Conservation (phyloP, 2,329 filamentous ascomycete species). For the Zymoseptoria tritici region DNA sequence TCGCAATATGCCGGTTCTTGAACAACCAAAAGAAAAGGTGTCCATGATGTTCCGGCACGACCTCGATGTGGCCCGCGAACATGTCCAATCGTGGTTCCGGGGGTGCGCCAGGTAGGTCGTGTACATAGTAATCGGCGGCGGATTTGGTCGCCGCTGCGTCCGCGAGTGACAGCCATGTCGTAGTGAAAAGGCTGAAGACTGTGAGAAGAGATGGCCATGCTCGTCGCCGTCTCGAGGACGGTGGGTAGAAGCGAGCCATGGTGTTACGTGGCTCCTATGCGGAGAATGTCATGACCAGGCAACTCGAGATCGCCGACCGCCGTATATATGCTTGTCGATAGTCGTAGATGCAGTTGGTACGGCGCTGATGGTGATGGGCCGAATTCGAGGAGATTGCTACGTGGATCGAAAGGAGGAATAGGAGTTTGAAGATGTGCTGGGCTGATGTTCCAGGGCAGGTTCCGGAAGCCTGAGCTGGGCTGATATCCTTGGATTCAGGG, state of each 20-base stretch:
- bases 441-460: background rate
- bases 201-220: constrained; percentile 3
- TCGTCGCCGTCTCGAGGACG: constrained; percentile 1
- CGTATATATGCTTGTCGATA: background rate
- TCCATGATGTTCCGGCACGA: constrained; percentile 75
- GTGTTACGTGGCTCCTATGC: background rate
- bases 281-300: background rate
- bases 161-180: constrained; percentile 13
- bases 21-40: constrained; percentile 99
- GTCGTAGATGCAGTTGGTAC: background rate
- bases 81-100: constrained; percentile 72
- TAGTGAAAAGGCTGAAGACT: constrained; percentile 7
- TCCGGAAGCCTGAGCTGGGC: background rate
- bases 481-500: background rate
- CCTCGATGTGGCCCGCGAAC: constrained; percentile 96
- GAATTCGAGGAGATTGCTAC: background rate
- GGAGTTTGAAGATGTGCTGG: background rate
- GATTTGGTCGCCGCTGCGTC: constrained; percentile 43
- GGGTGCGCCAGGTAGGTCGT: constrained; percentile 75
- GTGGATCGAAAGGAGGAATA: background rate
- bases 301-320: background rate
- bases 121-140: constrained; percentile 85
- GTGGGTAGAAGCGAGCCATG: background rate
- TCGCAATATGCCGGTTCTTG: constrained; percentile 89
- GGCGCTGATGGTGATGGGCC: background rate